Evolutionary conservation across 2,329 filamentous ascomycete genomes (phyloP), one percentile per base, ranked within the genome.

Genomic region (Monilinia fructicola): DNA sequence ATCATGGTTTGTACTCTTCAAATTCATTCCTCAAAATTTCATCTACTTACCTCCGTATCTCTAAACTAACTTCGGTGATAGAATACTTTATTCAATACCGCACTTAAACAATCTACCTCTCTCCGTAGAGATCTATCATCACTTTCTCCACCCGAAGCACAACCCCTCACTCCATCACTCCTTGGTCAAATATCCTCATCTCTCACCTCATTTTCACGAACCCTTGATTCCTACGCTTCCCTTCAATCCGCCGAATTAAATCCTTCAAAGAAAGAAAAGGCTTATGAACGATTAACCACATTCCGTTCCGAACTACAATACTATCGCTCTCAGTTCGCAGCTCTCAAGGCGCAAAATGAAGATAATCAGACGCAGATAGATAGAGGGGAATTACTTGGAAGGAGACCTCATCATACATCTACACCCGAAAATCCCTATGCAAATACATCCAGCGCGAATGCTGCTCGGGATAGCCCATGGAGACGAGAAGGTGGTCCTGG

Each of bases 391-490:
- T 84, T 99, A 35, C 84, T 98, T 0, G 94, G 93, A 35, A 85
- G 95, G 62, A 84, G 95, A 56, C 92, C 93, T 1, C 94, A 95
- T 75, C 93, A 95, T 75, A 90, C 90, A 1, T 76, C 79, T 6
- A 90, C 87, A 2, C 94, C 95, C 1, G 95, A 98, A 78, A 98
- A 98, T 75, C 95, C 95, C 0, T 98, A 98, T 77, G 87, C 92
- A 21, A 87, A 90, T 71, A 76, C 80, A 4, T 77, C 79, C 5
- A 77, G 72, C 23, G 62, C 71, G 16, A 42, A 69, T 10, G 54
- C 67, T 12, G 68, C 35, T 46, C 63, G 67, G 3, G 69, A 72
- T 67, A 73, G 67, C 31, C 73, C 74, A 0, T 77, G 76, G 76
- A 74, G 72, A 50, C 72, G 74, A 2, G 71, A 71, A 42, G 69